phyloP scores from a whole-genome alignment of 176 grass and related monocot genomes.

The Cenchrus fungigraminus region DNA sequence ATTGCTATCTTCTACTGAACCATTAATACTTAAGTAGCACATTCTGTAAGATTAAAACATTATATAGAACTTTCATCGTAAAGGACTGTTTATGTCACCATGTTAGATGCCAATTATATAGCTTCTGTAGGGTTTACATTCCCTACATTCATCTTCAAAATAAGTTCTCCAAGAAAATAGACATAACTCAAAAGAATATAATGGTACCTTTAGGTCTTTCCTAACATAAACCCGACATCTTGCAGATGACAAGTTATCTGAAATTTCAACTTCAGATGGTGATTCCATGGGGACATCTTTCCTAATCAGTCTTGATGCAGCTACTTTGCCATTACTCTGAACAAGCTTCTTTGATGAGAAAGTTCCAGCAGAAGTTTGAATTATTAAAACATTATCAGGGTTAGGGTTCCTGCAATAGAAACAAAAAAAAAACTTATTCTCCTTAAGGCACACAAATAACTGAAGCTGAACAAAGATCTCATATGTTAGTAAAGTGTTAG shows the following conservation, averaged over 20 bases:
- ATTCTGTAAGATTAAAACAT: constrained; percentile 13
- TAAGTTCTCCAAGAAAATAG: constrained; percentile 15
- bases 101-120: constrained; percentile 15
- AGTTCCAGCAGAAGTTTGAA: constrained; percentile 88
- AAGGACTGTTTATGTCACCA: constrained; percentile 23
- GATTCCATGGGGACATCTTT: constrained; percentile 68
- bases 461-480: not conserved
- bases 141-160: constrained; percentile 25
- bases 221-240: constrained; percentile 79
- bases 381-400: constrained; percentile 94
- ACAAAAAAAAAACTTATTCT: constrained; percentile 27
- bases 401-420: constrained; percentile 75
- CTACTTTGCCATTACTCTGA: constrained; percentile 62
- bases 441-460: not conserved
- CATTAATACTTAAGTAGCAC: constrained; percentile 11
- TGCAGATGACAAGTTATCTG: constrained; percentile 55
- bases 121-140: constrained; percentile 16
- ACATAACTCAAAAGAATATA: constrained; percentile 17
- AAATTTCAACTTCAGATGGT: constrained; percentile 42
- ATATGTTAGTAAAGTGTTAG: constrained; percentile 12
- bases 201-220: constrained; percentile 78
- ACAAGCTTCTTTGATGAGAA: constrained; percentile 93
- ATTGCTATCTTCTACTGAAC: constrained; percentile 28
- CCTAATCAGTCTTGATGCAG: constrained; percentile 83
- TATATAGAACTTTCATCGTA: constrained; percentile 16